Base-by-base conservation (phyloP, 805 yeast genomes). In the Saitoella complicata region DNA sequence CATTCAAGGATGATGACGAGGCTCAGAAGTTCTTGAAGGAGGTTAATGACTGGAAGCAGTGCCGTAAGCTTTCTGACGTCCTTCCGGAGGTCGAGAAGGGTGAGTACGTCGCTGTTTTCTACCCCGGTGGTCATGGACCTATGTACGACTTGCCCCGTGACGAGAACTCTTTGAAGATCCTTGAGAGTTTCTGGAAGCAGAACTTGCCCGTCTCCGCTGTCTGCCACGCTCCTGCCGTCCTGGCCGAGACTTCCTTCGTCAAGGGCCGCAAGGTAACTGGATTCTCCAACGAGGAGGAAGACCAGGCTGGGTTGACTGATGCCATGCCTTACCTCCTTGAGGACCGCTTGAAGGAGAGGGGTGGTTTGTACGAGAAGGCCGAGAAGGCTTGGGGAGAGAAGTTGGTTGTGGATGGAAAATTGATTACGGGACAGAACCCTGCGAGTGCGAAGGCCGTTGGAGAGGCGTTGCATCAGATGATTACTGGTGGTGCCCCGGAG, bases 351-450 rank as follows among this genome's bases (percentile, higher is more conserved):
- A 53, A 56, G 42, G 51, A 48, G 36, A 45, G 49, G 35, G 71
- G 72, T 44, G 80, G 72, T 37, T 60, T 47, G 30, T 72, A 63
- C 54, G 58, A 63, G 30, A 78, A 80, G 40, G 52, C 59, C 5
- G 70, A 66, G 12, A 73, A 76, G 36, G 32, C 30, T 8, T 75
- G 71, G 66, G 77, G 57, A 37, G 71, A 66, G 39, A 73, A 61
- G 51, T 56, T 70, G 11, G 65, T 74, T 38, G 60, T 61, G 31
- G 83, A 77, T 54, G 79, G 78, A 31, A 70, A 70, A 53, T 43
- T 78, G 37, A 73, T 76, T 39, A 71, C 80, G n/a, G 83, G 83
- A 41, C 72, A 69, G 13, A 78, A 78, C 62, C 83, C 83, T 13
- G 73, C 71, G 12, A 67, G 74, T 40, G 77, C 78, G 8, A 46